Evolutionary conservation across 257 asterid species (phyloP), one percentile per base, ranked within the genome.

Genomic region (Nemophila menziesii): DNA sequence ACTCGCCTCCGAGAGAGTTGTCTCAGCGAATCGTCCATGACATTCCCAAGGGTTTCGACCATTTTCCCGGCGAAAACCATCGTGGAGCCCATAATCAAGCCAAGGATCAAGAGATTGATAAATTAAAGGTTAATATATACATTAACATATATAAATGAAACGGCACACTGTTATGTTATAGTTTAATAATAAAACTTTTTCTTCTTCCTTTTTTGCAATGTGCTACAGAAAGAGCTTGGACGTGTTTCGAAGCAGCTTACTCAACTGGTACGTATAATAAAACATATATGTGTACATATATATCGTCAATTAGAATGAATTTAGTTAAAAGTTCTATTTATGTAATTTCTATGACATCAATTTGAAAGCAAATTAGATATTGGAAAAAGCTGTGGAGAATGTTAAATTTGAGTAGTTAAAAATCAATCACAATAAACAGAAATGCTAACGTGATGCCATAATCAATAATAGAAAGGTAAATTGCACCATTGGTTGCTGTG

Each of bases 1-100:
- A 70, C 50, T 79, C 95, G 9, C 97, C 95, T 48, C 97, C 97
- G 39, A 77, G 83, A 26, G 73, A 75, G 57, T 63, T 83, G 64
- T 77, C 97, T n/a, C 97, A 87, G 75, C 61, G 80, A 55, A 39
- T 65, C 9, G 36, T 29, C 5, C 61, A 2, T 13, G 63, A 63
- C 14, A 0, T 49, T 11, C 4, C 38, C 22, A 37, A 24, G 15
- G 21, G 40, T 27, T 22, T 16, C 39, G 16, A 46, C 33, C 58
- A 37, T 5, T 16, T 33, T 13, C 16, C 51, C 14, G 33, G 47
- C 39, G 5, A 29, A 13, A 29, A 7, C 36, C 12, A 29, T 13
- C 33, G 33, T 24, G 6, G 33, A 9, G 33, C 9, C 33, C 33
- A 24, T 9, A 24, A 52, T 52, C 22, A 29, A 43, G 67, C 56